Conservation (phyloP, 208 protist genomes). For the Trypanosoma caninum region DNA sequence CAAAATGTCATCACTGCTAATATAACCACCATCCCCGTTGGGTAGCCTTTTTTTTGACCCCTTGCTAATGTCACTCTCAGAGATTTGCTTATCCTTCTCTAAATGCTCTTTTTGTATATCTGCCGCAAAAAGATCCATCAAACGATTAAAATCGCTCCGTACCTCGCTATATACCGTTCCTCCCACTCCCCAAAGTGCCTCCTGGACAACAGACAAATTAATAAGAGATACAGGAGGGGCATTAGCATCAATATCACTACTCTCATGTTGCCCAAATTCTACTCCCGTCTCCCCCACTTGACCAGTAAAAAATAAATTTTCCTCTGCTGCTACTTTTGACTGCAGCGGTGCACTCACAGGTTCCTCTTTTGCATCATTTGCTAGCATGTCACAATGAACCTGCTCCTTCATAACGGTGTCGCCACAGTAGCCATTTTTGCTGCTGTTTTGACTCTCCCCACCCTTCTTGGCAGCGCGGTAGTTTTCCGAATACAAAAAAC, state of each 20-base stretch:
- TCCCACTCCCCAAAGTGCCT: conserved; percentile 2
- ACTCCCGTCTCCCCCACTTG: too few relatives aligned
- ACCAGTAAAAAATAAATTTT: too few relatives aligned
- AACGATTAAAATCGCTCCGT: conserved; percentile 37
- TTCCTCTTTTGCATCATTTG: too few relatives aligned
- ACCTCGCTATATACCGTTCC: background rate
- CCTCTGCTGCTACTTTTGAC: too few relatives aligned
- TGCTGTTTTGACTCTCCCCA: too few relatives aligned
- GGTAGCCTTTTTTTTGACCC: background rate
- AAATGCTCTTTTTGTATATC: conserved; percentile 31
- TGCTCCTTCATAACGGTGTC: too few relatives aligned
- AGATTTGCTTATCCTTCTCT: background rate
- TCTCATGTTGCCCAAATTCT: too few relatives aligned
- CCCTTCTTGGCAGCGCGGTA: background rate
- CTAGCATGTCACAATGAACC: too few relatives aligned
- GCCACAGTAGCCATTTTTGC: background rate
- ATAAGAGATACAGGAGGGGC: too few relatives aligned
- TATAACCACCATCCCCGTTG: background rate
- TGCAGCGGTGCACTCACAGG: too few relatives aligned
- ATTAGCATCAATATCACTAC: too few relatives aligned
- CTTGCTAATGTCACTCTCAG: background rate
- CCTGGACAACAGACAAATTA: conserved; percentile 10
- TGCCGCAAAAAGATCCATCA: conserved; percentile 42
- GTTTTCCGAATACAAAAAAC: conserved; percentile 40
- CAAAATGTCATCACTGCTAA: background rate